Percentiles rank a stretch among this genome's conserved stretches.
These are phyloP conservation scores for Actinomortierella ambigua DNA, from an alignment of 371 early-diverging fungal genomes.

Conservation along the genomic window DNA sequence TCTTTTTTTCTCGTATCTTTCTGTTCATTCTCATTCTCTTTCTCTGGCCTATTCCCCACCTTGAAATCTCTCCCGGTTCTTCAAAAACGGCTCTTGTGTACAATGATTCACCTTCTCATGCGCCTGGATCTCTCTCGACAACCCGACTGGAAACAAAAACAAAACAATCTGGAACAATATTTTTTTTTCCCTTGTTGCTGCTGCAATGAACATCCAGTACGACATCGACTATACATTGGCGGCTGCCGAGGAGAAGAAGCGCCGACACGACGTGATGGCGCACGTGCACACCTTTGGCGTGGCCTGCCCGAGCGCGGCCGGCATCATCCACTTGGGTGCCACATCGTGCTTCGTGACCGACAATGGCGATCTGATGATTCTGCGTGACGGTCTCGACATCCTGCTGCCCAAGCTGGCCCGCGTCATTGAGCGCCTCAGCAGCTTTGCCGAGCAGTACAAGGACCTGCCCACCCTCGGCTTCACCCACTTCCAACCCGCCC, in stretches of 20 bases:
- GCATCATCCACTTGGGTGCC: slow-evolving; percentile 97
- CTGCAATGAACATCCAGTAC: slow-evolving; percentile 27
- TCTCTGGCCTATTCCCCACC: too few species aligned
- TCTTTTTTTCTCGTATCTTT: too few species aligned
- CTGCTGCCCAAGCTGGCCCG: slow-evolving; percentile 87
- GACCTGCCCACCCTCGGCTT: slow-evolving; percentile 95
- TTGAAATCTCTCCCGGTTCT: too few species aligned
- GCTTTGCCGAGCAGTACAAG: slow-evolving; percentile 82
- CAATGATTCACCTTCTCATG: neutral
- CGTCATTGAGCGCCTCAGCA: slow-evolving; percentile 78
- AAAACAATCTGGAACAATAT: slow-evolving; percentile 8
- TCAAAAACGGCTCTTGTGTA: too few species aligned
- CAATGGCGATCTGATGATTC: slow-evolving; percentile 94
- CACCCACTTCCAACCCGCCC: slow-evolving; percentile 98
- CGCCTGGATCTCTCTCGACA: neutral
- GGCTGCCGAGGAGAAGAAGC: slow-evolving; percentile 90
- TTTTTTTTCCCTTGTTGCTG: neutral
- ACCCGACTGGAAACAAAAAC: too few species aligned
- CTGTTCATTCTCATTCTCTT: too few species aligned
- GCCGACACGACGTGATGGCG: slow-evolving; percentile 98
- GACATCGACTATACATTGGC: slow-evolving; percentile 93
- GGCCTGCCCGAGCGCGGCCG: slow-evolving; percentile 89
- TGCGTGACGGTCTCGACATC: slow-evolving; percentile 93
- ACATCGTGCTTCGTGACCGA: slow-evolving; percentile 98
- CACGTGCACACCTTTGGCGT: slow-evolving; percentile 97